These are phyloP conservation scores for Lactarius hengduanensis DNA, from an alignment of 768 basidiomycete species.

Conservation along the genomic window DNA sequence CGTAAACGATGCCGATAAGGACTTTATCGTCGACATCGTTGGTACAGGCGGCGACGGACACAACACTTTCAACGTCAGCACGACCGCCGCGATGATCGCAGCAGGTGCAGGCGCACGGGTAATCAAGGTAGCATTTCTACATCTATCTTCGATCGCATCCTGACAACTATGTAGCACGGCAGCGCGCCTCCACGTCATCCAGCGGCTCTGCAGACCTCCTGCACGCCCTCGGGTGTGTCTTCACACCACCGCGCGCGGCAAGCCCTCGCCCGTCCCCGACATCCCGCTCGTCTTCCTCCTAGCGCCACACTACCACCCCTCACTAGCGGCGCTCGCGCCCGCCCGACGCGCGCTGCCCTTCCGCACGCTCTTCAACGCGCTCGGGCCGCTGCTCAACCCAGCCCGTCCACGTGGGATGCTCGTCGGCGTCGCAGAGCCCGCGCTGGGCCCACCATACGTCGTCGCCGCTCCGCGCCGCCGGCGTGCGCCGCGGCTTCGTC, in stretches of 20 bases:
- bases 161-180: slow-evolving; percentile 65
- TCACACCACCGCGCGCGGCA: slow-evolving; percentile 60
- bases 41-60: slow-evolving; percentile 95
- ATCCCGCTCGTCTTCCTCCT: slow-evolving; percentile 91
- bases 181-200: slow-evolving; percentile 87
- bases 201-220: slow-evolving; percentile 95
- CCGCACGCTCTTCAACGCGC: slow-evolving; percentile 93
- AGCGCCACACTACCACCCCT: slow-evolving; percentile 90
- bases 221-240: slow-evolving; percentile 75
- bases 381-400: slow-evolving; percentile 94
- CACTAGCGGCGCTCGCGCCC: slow-evolving; percentile 77
- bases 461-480: slow-evolving; percentile 65
- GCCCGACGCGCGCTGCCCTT: slow-evolving; percentile 86
- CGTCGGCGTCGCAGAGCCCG: slow-evolving; percentile 80
- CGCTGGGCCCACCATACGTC: slow-evolving; percentile 81
- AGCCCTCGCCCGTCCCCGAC: slow-evolving; percentile 54
- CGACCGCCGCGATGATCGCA: slow-evolving; percentile 89
- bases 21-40: slow-evolving; percentile 78
- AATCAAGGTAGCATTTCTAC: slow-evolving; percentile 60
- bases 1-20: slow-evolving; percentile 56
- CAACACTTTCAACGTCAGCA: slow-evolving; percentile 96
- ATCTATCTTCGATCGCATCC: slow-evolving; percentile 3
- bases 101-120: slow-evolving; percentile 93
- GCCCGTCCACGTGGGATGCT: slow-evolving; percentile 85
- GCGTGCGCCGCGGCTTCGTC: slow-evolving; percentile 82